phyloP scores from a whole-genome alignment of 2,329 filamentous ascomycete genomes.

The Penicillium sp. region DNA sequence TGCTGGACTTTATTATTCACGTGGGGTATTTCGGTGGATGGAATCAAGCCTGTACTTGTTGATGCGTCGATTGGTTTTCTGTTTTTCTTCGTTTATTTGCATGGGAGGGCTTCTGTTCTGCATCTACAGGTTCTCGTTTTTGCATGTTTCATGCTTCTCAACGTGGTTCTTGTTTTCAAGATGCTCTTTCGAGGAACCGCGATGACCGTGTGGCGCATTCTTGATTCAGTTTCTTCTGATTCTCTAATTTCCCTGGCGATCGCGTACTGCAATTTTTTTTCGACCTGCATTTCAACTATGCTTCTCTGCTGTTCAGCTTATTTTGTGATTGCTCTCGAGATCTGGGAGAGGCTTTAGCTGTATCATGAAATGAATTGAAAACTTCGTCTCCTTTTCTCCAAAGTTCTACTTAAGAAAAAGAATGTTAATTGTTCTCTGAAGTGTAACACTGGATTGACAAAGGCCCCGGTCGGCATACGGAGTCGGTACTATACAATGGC shows the following conservation, averaged over 20 bases:
- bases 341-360: background rate
- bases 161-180: background rate
- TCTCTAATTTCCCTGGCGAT: slow-evolving; percentile 4
- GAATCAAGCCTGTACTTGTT: background rate
- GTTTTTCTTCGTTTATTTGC: background rate
- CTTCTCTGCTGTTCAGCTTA: background rate
- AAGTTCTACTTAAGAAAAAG: background rate
- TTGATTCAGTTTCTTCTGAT: background rate
- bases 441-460: background rate
- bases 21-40: background rate
- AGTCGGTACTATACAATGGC: background rate
- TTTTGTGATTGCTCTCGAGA: slow-evolving; percentile 5
- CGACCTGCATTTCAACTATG: slow-evolving; percentile 6
- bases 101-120: slow-evolving; percentile 4
- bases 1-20: background rate
- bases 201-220: background rate
- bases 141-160: background rate
- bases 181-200: slow-evolving; percentile 1
- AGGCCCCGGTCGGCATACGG: background rate
- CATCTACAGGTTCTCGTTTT: slow-evolving; percentile 8
- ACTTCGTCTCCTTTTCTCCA: background rate
- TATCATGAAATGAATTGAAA: background rate
- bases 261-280: slow-evolving; percentile 6
- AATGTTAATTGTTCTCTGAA: too few relatives aligned
- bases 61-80: background rate